Conservation (phyloP, 108 stramenopile genomes). For the Skeletonema marinoi region DNA sequence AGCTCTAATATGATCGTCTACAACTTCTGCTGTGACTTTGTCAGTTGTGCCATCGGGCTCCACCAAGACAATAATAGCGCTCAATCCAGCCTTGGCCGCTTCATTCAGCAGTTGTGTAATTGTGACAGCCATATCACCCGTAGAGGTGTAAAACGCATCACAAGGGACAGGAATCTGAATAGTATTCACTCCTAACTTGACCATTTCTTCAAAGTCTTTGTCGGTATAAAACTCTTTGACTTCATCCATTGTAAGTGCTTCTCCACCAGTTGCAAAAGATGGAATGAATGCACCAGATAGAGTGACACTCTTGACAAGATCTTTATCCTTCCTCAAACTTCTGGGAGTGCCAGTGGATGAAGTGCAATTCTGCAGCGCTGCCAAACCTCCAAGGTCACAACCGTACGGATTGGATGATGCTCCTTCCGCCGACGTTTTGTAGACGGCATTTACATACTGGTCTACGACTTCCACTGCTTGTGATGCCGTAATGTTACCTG, state of each 20-base stretch:
- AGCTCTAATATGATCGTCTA: slow-evolving; percentile 44
- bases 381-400: slow-evolving; percentile 71
- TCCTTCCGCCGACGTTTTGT: slow-evolving; percentile 39
- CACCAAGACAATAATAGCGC: slow-evolving; percentile 51
- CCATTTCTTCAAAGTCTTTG: slow-evolving; percentile 70
- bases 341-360: not conserved
- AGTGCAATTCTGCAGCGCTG: slow-evolving; percentile 43
- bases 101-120: slow-evolving; percentile 16
- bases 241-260: slow-evolving; percentile 47
- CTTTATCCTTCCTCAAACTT: slow-evolving; percentile 10
- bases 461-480: slow-evolving; percentile 60
- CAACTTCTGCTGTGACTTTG: not conserved
- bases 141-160: slow-evolving; percentile 28
- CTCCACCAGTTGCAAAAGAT: slow-evolving; percentile 58
- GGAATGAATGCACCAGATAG: slow-evolving; percentile 67
- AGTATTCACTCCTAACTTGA: slow-evolving; percentile 61
- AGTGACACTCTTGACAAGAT: slow-evolving; percentile 66
- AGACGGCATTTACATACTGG: slow-evolving; percentile 53
- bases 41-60: not conserved
- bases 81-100: slow-evolving; percentile 39
- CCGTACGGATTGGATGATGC: slow-evolving; percentile 45
- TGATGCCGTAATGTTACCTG: slow-evolving; percentile 57
- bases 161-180: slow-evolving; percentile 70
- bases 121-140: slow-evolving; percentile 14
- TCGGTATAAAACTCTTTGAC: slow-evolving; percentile 46